Conservation (phyloP, 192 early-diverging fungal genomes). For the Chytriomyces sp. region DNA sequence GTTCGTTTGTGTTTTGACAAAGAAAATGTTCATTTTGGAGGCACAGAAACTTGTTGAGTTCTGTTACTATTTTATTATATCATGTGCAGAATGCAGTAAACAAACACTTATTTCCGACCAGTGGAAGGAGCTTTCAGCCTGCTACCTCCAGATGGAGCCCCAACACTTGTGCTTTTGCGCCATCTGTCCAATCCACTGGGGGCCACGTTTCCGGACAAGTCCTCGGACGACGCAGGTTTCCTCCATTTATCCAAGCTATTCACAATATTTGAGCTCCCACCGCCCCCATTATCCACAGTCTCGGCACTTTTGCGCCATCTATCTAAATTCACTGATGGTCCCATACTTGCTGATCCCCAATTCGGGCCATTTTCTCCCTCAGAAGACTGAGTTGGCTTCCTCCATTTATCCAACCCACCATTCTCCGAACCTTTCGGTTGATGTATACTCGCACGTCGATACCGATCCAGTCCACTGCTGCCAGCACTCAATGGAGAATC, state of each 20-base stretch:
- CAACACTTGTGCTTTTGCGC: conserved; percentile 1
- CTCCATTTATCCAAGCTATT: conserved; percentile 2
- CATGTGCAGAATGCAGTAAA: too few relatives aligned
- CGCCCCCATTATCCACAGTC: not conserved
- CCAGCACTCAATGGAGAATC: not conserved
- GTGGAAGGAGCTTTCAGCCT: not conserved
- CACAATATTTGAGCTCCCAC: not conserved
- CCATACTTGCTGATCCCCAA: not conserved
- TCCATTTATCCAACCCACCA: conserved; percentile 10
- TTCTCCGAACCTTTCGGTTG: not conserved
- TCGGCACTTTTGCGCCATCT: not conserved
- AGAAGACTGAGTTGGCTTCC: not conserved
- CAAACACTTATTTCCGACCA: too few relatives aligned
- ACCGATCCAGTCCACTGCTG: not conserved
- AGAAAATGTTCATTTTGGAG: too few relatives aligned
- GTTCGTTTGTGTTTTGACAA: too few relatives aligned
- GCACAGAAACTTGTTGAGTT: too few relatives aligned
- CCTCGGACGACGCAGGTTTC: not conserved
- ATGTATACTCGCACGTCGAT: not conserved
- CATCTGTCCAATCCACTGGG: conserved; percentile 8
- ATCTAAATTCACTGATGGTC: not conserved
- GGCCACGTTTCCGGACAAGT: not conserved
- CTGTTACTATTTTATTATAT: too few relatives aligned
- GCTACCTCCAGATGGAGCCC: not conserved
- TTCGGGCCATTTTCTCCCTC: not conserved